Conservation (phyloP, 768 basidiomycete genomes). For the Serpula lacrymans region DNA sequence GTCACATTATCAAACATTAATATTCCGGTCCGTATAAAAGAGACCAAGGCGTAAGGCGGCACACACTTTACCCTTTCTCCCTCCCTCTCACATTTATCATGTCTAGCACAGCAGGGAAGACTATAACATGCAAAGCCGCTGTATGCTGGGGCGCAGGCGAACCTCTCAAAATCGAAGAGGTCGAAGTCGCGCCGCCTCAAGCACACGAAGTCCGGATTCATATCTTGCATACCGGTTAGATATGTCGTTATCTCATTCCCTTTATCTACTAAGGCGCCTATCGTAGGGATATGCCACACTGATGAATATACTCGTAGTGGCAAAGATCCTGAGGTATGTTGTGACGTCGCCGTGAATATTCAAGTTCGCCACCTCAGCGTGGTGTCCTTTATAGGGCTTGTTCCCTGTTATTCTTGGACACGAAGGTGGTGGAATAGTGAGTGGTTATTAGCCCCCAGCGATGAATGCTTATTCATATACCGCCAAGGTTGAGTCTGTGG, state of each 20-base stretch:
- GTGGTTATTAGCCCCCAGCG: slow-evolving; percentile 26
- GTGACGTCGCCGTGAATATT: slow-evolving; percentile 9
- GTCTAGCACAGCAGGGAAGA: slow-evolving; percentile 73
- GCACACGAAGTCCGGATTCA: slow-evolving; percentile 91
- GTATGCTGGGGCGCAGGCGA: slow-evolving; percentile 95
- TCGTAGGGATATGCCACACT: slow-evolving; percentile 89
- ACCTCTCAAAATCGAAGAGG: slow-evolving; percentile 81
- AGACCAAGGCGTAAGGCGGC: slow-evolving; percentile 1
- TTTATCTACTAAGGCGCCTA: too few relatives aligned
- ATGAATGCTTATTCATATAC: too few relatives aligned
- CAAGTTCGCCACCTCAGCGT: slow-evolving; percentile 12
- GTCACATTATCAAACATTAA: slow-evolving; percentile 6
- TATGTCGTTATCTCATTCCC: background rate
- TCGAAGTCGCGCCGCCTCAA: slow-evolving; percentile 90
- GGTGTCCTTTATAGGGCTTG: slow-evolving; percentile 50
- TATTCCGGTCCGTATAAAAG: slow-evolving; percentile 1
- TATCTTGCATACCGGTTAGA: slow-evolving; percentile 82
- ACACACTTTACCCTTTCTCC: slow-evolving; percentile 12
- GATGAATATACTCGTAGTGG: slow-evolving; percentile 97
- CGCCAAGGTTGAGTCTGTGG: slow-evolving; percentile 91
- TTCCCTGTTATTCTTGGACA: slow-evolving; percentile 95
- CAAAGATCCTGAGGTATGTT: slow-evolving; percentile 84
- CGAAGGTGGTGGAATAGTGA: slow-evolving; percentile 87
- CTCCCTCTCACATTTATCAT: slow-evolving; percentile 39
- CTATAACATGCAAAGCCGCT: slow-evolving; percentile 85